Percentiles rank a stretch among this genome's conserved stretches.
phyloP scores from a whole-genome alignment of 2,329 filamentous ascomycete genomes.

The Trichoderma sp. region DNA sequence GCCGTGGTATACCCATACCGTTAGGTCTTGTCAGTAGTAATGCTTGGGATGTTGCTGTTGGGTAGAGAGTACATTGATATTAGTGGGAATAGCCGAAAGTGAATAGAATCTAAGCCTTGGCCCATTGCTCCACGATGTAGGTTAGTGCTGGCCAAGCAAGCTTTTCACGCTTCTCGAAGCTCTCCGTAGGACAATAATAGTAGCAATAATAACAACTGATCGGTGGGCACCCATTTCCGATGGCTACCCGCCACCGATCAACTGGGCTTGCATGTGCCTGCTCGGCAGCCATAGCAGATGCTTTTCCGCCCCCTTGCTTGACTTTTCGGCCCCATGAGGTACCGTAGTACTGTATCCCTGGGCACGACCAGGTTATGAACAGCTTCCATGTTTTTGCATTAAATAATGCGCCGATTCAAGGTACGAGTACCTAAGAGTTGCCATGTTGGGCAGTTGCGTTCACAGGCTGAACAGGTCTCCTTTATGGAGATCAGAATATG shows the following conservation, averaged over 20 bases:
- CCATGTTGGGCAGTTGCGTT: neutral
- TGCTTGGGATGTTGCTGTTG: neutral
- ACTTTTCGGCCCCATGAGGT: neutral
- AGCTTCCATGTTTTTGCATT: neutral
- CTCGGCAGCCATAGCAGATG: neutral
- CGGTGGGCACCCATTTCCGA: neutral
- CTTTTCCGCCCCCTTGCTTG: neutral
- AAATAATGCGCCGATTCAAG: neutral
- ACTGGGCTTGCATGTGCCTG: neutral
- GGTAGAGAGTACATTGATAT: neutral
- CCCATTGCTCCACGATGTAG: neutral
- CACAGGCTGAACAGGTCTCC: neutral
- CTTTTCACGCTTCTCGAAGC: neutral
- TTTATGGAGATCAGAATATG: neutral
- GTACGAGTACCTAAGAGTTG: neutral
- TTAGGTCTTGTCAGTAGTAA: neutral
- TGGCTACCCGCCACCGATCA: neutral
- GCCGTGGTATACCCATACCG: neutral
- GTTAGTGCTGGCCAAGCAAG: neutral
- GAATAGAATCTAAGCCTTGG: neutral
- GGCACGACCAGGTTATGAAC: neutral
- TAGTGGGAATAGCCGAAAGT: conserved; percentile 9
- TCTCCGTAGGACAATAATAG: neutral
- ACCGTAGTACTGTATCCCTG: neutral
- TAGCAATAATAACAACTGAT: neutral